Conservation (phyloP, 1,139 yeast species). For the Protomyces macrosporus region DNA sequence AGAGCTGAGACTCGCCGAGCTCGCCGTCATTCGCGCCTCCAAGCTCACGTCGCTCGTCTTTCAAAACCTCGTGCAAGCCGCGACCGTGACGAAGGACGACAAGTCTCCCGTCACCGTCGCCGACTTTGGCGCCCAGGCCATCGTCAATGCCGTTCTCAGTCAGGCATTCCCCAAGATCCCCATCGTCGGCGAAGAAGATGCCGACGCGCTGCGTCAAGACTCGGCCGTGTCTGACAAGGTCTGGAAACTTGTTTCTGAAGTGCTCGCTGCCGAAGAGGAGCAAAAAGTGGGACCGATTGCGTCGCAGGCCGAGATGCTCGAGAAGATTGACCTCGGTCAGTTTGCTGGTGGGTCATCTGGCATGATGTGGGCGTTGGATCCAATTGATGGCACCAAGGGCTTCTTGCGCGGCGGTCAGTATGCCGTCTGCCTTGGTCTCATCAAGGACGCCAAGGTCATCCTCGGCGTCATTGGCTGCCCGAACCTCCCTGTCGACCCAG, state of each 20-base stretch:
- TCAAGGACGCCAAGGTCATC: slow-evolving; percentile 76
- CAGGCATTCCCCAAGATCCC: slow-evolving; percentile 75
- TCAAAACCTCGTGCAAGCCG: slow-evolving; percentile 48
- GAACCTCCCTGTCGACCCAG: slow-evolving; percentile 58
- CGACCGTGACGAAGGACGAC: slow-evolving; percentile 71
- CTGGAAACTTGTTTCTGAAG: slow-evolving; percentile 36
- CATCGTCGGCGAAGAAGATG: slow-evolving; percentile 92
- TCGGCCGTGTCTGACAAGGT: slow-evolving; percentile 46
- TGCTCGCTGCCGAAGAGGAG: slow-evolving; percentile 34
- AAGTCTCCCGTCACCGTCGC: slow-evolving; percentile 97
- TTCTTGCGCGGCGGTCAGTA: slow-evolving; percentile 93
- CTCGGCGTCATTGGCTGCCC: slow-evolving; percentile 97
- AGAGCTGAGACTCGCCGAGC: slow-evolving; percentile 17
- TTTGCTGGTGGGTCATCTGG: slow-evolving; percentile 24
- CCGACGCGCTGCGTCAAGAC: slow-evolving; percentile 55
- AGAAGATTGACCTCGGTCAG: slow-evolving; percentile 66
- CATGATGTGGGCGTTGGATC: slow-evolving; percentile 85
- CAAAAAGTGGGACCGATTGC: slow-evolving; percentile 40
- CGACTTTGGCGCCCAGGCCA: slow-evolving; percentile 93
- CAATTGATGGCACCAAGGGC: slow-evolving; percentile 97
- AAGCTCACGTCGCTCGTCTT: slow-evolving; percentile 69
- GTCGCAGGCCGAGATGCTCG: slow-evolving; percentile 50
- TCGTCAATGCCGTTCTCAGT: slow-evolving; percentile 75
- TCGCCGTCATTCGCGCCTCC: slow-evolving; percentile 84
- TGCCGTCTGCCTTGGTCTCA: slow-evolving; percentile 88